Evolutionary conservation across 2,329 filamentous ascomycete species (phyloP).

Genomic region (Aspergillus ruber): DNA sequence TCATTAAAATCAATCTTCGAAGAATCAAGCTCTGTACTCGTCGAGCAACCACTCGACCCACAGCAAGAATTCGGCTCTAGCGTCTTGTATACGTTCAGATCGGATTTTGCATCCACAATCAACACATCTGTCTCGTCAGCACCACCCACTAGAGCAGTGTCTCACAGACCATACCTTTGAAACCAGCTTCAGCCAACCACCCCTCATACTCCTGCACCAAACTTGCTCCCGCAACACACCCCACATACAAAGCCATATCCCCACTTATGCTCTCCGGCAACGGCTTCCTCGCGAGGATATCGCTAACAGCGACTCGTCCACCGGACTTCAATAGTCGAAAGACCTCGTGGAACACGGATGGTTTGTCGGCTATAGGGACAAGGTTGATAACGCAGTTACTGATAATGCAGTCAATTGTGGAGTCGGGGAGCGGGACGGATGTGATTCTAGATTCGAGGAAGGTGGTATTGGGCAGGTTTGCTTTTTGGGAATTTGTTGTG

Average conservation of each 20-base stretch:
- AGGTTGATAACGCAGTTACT: conserved; percentile 61
- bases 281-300: conserved; percentile 50
- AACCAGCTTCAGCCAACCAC: conserved; percentile 48
- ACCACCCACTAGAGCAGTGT: neutral
- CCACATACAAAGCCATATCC: conserved; percentile 51
- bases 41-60: conserved; percentile 1
- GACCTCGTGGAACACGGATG: conserved; percentile 52
- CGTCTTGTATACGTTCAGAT: conserved; percentile 44
- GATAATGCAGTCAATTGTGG: conserved; percentile 51
- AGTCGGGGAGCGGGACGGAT: conserved; percentile 38
- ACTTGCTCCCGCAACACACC: conserved; percentile 56
- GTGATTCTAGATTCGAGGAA: conserved; percentile 52
- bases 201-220: conserved; percentile 45
- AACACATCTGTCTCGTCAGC: conserved; percentile 29
- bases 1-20: conserved; percentile 43
- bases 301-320: conserved; percentile 54
- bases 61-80: conserved; percentile 13
- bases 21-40: conserved; percentile 9
- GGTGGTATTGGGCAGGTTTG: conserved; percentile 38
- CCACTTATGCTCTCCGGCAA: conserved; percentile 45
- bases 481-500: conserved; percentile 37
- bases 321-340: conserved; percentile 51
- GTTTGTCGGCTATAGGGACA: conserved; percentile 49
- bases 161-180: conserved; percentile 18
- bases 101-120: conserved; percentile 41